Evolutionary conservation across 352 stramenopile species (phyloP), one percentile per base, ranked within the genome.

Genomic region (Pythium utonaiense): DNA sequence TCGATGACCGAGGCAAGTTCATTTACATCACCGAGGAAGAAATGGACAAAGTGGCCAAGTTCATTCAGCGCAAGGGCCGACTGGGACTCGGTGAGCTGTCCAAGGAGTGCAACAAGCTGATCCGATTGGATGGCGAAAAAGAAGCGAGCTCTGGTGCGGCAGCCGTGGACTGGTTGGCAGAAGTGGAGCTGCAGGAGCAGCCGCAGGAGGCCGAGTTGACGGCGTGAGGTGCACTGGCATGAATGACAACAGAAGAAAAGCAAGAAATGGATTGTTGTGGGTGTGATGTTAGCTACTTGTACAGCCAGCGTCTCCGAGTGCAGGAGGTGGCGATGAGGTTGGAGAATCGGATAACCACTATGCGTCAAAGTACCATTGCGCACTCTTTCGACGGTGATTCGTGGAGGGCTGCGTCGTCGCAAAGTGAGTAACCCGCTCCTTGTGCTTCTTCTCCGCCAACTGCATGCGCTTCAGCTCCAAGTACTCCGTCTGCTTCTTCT

Each of bases 311-410:
- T 45, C 38, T 45, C 38, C 19, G 38, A 9, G 3, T 10, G 5
- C 5, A 6, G n/a, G 25, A 25, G 38, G 21, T 27, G 38, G 38
- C 38, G n/a, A 45, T 45, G 17, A 24, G 38, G 8, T 27, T 19
- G 24, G n/a, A 9, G n/a, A 14, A 44, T n/a, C n/a, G 28, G 28
- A 9, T 10, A 33, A 33, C 28, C 9, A 21, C 71, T 66, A 90
- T 53, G 80, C 80, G 57, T 91, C 81, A 50, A 90, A 93, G 72
- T 91, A 91, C 83, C 81, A 91, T 70, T 91, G 74, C 34, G 83
- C 77, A 10, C 70, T 85, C 77, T 93, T 91, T 38, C 83, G 75
- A 30, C 76, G 74, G 57, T 78, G 83, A 53, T 88, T 89, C n/a
- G 74, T 79, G 10, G 70, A 54, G 3, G 77, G 79, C 24, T 69